phyloP scores from a whole-genome alignment of 1,284 basidiomycete genomes.

The Veloboletus limbatus region DNA sequence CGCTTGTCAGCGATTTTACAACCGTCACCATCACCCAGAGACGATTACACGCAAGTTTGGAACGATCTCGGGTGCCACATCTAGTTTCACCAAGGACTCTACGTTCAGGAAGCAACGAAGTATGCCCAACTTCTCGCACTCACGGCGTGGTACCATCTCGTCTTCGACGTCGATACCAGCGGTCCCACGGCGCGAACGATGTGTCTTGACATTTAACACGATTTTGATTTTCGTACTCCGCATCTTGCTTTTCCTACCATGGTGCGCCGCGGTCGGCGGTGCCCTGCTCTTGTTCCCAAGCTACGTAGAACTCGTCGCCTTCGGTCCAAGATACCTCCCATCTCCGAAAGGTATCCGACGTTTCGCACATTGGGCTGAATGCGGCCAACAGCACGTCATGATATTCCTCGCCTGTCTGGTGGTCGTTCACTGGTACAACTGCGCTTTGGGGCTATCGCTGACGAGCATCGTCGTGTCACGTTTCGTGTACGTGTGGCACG shows the following conservation, averaged over 20 bases:
- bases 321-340: slow-evolving; percentile 39
- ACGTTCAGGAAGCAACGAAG: slow-evolving; percentile 10
- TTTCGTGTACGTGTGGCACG: slow-evolving; percentile 39
- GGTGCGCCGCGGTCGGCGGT: slow-evolving; percentile 47
- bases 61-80: slow-evolving; percentile 25
- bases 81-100: slow-evolving; percentile 7
- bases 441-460: slow-evolving; percentile 28
- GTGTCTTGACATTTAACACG: not conserved
- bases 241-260: slow-evolving; percentile 43
- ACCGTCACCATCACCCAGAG: not conserved
- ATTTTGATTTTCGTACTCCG: slow-evolving; percentile 12
- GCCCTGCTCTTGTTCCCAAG: slow-evolving; percentile 41
- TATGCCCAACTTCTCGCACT: slow-evolving; percentile 16
- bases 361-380: slow-evolving; percentile 45
- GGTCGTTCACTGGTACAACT: slow-evolving; percentile 29
- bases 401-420: slow-evolving; percentile 39
- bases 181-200: not conserved
- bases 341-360: slow-evolving; percentile 39
- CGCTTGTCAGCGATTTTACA: not conserved
- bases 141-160: not conserved
- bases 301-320: slow-evolving; percentile 39
- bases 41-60: slow-evolving; percentile 24
- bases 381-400: slow-evolving; percentile 40
- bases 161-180: not conserved
- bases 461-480: slow-evolving; percentile 31